Base-by-base conservation (phyloP, 441 rosid species). In the Gossypium gossypioides region DNA sequence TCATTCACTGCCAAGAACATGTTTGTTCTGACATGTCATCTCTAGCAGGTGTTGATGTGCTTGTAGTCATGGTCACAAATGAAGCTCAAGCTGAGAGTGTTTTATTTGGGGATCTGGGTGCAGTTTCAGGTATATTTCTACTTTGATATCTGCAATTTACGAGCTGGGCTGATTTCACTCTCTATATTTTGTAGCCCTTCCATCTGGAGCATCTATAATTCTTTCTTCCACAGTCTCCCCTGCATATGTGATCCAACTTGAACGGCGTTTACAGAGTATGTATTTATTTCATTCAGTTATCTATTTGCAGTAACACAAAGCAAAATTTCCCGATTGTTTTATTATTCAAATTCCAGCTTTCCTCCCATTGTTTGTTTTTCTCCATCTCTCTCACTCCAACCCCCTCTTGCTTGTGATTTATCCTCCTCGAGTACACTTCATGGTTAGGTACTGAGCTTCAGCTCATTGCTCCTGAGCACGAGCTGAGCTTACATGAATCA, bases 171-270 rank as follows among this genome's bases (percentile, higher is more conserved):
- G 32, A 82, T 73, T 76, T 76, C 27, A 19, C 19, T 63, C 70
- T 42, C 37, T 44, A 42, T 74, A 68, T 81, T 71, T 75, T 77
- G 24, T 73, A 95, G 99, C 81, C 32, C 93, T 92, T 79, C 89
- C 89, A 73, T 74, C 87, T 58, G 97, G 97, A 80, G 81, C 94
- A 78, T 78, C 92, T 72, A 71, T 95, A 72, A 76, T 95, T 73
- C 89, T 95, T 77, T 85, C 97, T 70, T 95, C 99, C 77, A 95
- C 99, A 5, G 97, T 95, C 60, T 92, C 97, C 81, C 97, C 96
- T 16, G 89, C 84, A 69, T 92, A 85, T 24, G 89, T 89, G 78
- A 78, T 75, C 81, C 92, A 89, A 72, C 89, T 95, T 65, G 93
- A 88, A 77, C 84, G 69, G 54, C 97, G 95, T 18, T 78, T 95